Evolutionary conservation across 2,329 filamentous ascomycete species (phyloP).

Genomic region (Westerdykella ornata): DNA sequence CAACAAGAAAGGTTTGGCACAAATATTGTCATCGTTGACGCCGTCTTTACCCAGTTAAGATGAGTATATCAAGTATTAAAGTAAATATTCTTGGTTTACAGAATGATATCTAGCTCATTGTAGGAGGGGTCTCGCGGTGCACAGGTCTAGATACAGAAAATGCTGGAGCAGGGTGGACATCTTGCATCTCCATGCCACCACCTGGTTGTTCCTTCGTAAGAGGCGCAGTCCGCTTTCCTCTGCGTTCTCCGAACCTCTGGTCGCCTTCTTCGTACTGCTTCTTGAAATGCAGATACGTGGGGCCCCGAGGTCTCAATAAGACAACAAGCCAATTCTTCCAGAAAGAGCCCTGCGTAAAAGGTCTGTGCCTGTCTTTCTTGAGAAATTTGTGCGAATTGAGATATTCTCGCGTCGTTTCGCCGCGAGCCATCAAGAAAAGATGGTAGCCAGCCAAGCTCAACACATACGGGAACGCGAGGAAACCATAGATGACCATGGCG

Average conservation of each 20-base stretch:
- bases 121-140: not conserved
- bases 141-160: slow-evolving; percentile 32
- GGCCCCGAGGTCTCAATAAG: slow-evolving; percentile 73
- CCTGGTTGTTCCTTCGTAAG: slow-evolving; percentile 48
- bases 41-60: too few relatives aligned
- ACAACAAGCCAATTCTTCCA: slow-evolving; percentile 76
- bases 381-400: slow-evolving; percentile 93
- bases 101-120: not conserved
- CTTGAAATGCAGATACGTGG: slow-evolving; percentile 88
- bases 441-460: slow-evolving; percentile 81
- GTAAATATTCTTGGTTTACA: too few relatives aligned
- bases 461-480: slow-evolving; percentile 71
- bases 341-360: slow-evolving; percentile 73
- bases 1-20: too few relatives aligned
- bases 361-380: slow-evolving; percentile 83
- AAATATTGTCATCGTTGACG: too few relatives aligned
- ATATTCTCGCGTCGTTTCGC: slow-evolving; percentile 93
- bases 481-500: slow-evolving; percentile 78
- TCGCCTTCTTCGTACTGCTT: slow-evolving; percentile 68
- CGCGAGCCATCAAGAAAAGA: slow-evolving; percentile 79
- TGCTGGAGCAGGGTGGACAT: slow-evolving; percentile 24
- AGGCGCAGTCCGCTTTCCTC: slow-evolving; percentile 46
- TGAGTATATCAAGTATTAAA: too few relatives aligned
- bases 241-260: slow-evolving; percentile 65
- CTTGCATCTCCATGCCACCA: slow-evolving; percentile 65